Evolutionary conservation across 345 rosid genomes (phyloP).

Genomic region (Excoecaria cochinchinensis): DNA sequence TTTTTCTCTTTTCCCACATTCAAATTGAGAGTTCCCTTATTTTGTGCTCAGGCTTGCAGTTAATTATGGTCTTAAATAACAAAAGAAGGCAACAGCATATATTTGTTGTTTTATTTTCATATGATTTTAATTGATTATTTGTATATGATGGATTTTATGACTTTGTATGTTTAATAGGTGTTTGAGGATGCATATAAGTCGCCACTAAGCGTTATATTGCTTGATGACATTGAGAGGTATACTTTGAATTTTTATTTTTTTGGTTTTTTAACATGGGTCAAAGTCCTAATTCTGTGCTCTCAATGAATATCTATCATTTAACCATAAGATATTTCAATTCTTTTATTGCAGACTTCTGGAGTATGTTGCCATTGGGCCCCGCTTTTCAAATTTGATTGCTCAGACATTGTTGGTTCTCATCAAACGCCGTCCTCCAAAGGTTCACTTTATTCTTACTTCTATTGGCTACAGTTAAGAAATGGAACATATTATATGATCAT

Average conservation of each 20-base stretch:
- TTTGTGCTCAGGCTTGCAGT: background rate
- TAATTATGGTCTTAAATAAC: background rate
- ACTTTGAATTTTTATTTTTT: background rate
- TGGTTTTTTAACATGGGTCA: background rate
- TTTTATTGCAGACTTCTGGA: conserved; percentile 71
- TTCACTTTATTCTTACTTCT: conserved; percentile 21
- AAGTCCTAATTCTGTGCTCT: background rate
- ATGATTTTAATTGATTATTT: background rate
- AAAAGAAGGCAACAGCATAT: background rate
- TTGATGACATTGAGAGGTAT: conserved; percentile 96
- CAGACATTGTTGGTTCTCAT: conserved; percentile 92
- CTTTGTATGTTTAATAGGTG: conserved; percentile 44
- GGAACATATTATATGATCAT: background rate
- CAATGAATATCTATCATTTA: background rate
- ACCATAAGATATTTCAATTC: background rate
- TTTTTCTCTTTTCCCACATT: background rate
- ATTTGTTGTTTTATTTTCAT: conserved; percentile 12
- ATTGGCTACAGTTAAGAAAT: background rate
- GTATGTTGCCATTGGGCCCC: conserved; percentile 94
- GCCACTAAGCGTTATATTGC: conserved; percentile 90
- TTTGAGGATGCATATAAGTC: conserved; percentile 99
- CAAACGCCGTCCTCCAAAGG: conserved; percentile 97
- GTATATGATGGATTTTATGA: background rate
- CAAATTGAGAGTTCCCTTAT: background rate
- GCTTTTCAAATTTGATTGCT: conserved; percentile 85